These are phyloP conservation scores for Phytophthora syringae DNA, from an alignment of 352 stramenopile species.

Conservation along the genomic window DNA sequence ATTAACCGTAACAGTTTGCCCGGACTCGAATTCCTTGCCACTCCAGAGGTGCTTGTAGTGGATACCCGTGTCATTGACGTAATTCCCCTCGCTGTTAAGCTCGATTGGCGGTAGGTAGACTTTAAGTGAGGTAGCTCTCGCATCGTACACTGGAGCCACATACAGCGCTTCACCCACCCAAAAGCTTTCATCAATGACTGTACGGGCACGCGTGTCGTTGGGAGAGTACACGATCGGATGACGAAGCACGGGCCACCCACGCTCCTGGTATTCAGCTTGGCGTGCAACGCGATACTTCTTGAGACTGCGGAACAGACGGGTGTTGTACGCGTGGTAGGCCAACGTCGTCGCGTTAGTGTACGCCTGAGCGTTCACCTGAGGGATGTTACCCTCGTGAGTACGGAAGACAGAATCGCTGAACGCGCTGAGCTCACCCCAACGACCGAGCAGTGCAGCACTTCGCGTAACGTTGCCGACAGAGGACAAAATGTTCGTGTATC, in stretches of 20 bases:
- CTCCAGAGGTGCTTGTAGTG: slow-evolving; percentile 34
- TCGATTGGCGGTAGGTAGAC: slow-evolving; percentile 34
- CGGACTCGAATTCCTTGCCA: slow-evolving; percentile 18
- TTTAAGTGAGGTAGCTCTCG: slow-evolving; percentile 21
- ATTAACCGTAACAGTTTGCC: slow-evolving; percentile 27
- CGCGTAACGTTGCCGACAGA: slow-evolving; percentile 34
- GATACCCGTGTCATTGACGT: slow-evolving; percentile 20
- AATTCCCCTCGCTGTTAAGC: slow-evolving; percentile 20
- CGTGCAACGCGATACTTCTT: slow-evolving; percentile 30
- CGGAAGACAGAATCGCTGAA: slow-evolving; percentile 34
- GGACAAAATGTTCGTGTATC: slow-evolving; percentile 33
- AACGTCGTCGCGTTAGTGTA: slow-evolving; percentile 30
- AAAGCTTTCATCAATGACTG: slow-evolving; percentile 34
- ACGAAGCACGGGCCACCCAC: slow-evolving; percentile 31
- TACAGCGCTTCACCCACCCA: slow-evolving; percentile 37
- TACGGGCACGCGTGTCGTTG: slow-evolving; percentile 16
- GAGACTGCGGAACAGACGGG: slow-evolving; percentile 33
- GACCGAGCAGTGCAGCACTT: slow-evolving; percentile 25
- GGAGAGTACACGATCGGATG: slow-evolving; percentile 32
- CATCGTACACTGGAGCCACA: slow-evolving; percentile 35
- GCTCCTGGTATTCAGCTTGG: slow-evolving; percentile 24
- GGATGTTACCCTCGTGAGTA: slow-evolving; percentile 39
- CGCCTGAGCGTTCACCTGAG: slow-evolving; percentile 32
- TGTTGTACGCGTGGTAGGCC: slow-evolving; percentile 34
- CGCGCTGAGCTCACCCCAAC: slow-evolving; percentile 33